These are phyloP conservation scores for Sphagnum fallax DNA, from an alignment of 228 moss, liverwort and hornwort genomes.

Conservation along the genomic window DNA sequence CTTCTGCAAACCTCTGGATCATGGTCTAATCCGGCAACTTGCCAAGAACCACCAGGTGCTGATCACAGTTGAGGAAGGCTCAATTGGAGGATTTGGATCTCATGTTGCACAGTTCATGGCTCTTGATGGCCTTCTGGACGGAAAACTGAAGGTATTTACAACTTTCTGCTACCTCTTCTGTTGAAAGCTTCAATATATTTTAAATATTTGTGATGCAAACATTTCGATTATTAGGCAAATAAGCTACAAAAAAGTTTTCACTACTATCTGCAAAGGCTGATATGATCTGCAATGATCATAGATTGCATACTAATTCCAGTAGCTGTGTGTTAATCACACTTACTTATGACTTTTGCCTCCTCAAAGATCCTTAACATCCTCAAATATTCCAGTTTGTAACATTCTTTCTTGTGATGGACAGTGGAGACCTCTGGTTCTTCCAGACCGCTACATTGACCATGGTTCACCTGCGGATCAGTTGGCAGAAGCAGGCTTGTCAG, in stretches of 20 bases:
- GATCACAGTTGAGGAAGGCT: constrained; percentile 50
- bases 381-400: too few relatives aligned
- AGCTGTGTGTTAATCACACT: too few relatives aligned
- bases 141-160: constrained; percentile 46
- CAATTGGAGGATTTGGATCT: constrained; percentile 60
- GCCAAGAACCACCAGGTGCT: constrained; percentile 54
- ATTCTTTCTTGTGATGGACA: constrained; percentile 10
- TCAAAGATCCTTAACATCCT: too few relatives aligned
- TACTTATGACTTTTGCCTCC: too few relatives aligned
- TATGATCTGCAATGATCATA: too few relatives aligned
- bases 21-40: constrained; percentile 43
- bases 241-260: too few relatives aligned
- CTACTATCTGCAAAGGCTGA: too few relatives aligned
- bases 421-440: constrained; percentile 68
- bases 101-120: constrained; percentile 65
- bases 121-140: constrained; percentile 57
- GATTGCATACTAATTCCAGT: too few relatives aligned
- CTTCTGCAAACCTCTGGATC: constrained; percentile 66
- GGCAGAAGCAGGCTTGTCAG: constrained; percentile 55
- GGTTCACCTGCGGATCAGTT: constrained; percentile 54
- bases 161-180: background rate
- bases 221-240: too few relatives aligned
- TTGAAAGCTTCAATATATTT: background rate
- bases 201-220: background rate
- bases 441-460: constrained; percentile 64